phyloP scores from a whole-genome alignment of 2,329 filamentous ascomycete species.

The Pseudogymnoascus sp. region DNA sequence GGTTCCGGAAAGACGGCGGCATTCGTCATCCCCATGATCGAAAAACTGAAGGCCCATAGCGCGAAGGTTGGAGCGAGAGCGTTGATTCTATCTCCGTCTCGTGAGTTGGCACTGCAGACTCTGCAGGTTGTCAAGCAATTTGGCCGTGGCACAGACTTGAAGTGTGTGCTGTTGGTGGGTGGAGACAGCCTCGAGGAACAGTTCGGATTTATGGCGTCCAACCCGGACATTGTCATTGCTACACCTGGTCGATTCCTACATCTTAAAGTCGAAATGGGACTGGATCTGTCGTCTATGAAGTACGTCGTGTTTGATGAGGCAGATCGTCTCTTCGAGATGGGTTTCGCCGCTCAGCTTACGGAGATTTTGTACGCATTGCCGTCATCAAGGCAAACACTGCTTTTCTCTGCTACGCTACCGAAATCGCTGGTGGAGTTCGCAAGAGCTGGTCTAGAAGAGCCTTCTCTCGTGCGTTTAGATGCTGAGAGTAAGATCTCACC shows the following conservation, averaged over 20 bases:
- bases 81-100: constrained; percentile 81
- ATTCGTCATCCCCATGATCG: constrained; percentile 97
- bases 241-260: constrained; percentile 95
- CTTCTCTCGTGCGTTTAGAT: constrained; percentile 80
- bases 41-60: constrained; percentile 82
- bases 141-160: constrained; percentile 79
- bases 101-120: constrained; percentile 91
- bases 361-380: constrained; percentile 90
- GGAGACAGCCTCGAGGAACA: constrained; percentile 95
- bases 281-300: constrained; percentile 81
- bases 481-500: constrained; percentile 94
- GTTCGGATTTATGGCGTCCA: constrained; percentile 83
- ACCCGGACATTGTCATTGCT: constrained; percentile 95
- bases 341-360: constrained; percentile 84
- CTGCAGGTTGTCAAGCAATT: constrained; percentile 95
- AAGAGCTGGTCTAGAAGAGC: constrained; percentile 84
- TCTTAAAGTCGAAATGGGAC: constrained; percentile 89
- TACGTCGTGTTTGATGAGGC: constrained; percentile 98
- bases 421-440: constrained; percentile 95
- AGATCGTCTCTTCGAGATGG: constrained; percentile 96
- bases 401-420: constrained; percentile 92
- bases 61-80: constrained; percentile 77
- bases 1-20: constrained; percentile 97
- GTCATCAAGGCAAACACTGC: constrained; percentile 71
- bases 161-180: constrained; percentile 82